These are phyloP conservation scores for Coelastrella sp. DNA, from an alignment of 139 green algal genomes.

Conservation along the genomic window DNA sequence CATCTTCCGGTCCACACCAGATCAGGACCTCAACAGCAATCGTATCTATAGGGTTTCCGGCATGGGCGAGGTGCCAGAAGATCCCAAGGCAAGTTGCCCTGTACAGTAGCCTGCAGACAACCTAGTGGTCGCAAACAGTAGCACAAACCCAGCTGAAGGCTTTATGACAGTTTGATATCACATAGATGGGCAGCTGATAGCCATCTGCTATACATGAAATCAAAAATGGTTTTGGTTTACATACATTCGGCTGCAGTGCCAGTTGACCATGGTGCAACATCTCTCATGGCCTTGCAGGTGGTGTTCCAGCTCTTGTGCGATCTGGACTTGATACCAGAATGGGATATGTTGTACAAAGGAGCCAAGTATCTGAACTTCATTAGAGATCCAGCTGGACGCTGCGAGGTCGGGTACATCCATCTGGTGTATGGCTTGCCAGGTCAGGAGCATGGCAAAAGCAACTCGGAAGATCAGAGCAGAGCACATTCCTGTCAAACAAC, in stretches of 20 bases:
- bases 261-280: too few species aligned
- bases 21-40: slow-evolving; percentile 17
- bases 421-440: slow-evolving; percentile 42
- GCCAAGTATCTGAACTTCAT: slow-evolving; percentile 26
- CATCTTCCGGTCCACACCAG: neutral
- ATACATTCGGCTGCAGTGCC: neutral
- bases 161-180: too few species aligned
- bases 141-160: too few species aligned
- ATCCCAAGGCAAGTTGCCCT: slow-evolving; percentile 2
- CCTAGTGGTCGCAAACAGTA: too few species aligned
- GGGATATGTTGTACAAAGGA: slow-evolving; percentile 44
- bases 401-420: slow-evolving; percentile 15
- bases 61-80: slow-evolving; percentile 31
- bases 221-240: too few species aligned
- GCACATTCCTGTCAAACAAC: too few species aligned
- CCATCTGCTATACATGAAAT: too few species aligned
- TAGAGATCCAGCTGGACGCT: neutral
- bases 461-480: too few species aligned
- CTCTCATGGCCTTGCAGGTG: neutral
- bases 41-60: slow-evolving; percentile 25
- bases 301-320: slow-evolving; percentile 41
- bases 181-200: too few species aligned
- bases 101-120: too few species aligned
- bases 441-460: neutral
- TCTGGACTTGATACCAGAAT: slow-evolving; percentile 27